phyloP scores from a whole-genome alignment of 2,329 filamentous ascomycete species.

The Penicillium freii region DNA sequence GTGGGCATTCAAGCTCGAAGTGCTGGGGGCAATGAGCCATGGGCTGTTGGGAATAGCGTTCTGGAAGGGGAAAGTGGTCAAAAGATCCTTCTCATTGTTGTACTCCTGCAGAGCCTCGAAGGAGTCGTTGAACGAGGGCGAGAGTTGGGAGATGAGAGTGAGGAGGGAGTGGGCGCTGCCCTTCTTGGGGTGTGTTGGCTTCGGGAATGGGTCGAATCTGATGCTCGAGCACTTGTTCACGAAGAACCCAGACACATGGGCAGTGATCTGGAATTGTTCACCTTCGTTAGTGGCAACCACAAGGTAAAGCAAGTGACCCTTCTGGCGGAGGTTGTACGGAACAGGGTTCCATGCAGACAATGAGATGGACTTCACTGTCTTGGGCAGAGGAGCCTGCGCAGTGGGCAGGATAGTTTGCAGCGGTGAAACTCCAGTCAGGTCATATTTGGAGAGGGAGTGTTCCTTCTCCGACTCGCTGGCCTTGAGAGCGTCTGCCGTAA shows the following conservation, averaged over 20 bases:
- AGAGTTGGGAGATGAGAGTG: conserved; percentile 72
- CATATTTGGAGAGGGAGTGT: conserved; percentile 67
- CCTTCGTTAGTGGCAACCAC: conserved; percentile 87
- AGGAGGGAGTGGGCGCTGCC: conserved; percentile 82
- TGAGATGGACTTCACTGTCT: conserved; percentile 84
- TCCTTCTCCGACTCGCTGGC: conserved; percentile 43
- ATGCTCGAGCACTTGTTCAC: conserved; percentile 94
- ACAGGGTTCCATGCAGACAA: conserved; percentile 96
- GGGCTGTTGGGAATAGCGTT: conserved; percentile 90
- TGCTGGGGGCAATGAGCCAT: conserved; percentile 75
- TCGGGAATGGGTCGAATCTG: conserved; percentile 90
- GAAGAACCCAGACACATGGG: conserved; percentile 91
- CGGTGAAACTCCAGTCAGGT: conserved; percentile 68
- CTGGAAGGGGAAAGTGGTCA: conserved; percentile 92
- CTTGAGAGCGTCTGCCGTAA: conserved; percentile 52
- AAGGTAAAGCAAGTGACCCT: conserved; percentile 89
- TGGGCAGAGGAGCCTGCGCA: conserved; percentile 67
- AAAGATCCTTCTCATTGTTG: conserved; percentile 79
- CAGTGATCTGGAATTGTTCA: conserved; percentile 90
- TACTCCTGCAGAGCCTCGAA: conserved; percentile 79
- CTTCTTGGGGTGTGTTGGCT: conserved; percentile 69
- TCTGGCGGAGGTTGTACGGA: conserved; percentile 84
- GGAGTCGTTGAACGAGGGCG: conserved; percentile 73
- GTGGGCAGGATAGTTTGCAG: conserved; percentile 71
- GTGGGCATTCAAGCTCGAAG: conserved; percentile 65